phyloP scores from a whole-genome alignment of 306 rosid genomes.

The Parietaria judaica region DNA sequence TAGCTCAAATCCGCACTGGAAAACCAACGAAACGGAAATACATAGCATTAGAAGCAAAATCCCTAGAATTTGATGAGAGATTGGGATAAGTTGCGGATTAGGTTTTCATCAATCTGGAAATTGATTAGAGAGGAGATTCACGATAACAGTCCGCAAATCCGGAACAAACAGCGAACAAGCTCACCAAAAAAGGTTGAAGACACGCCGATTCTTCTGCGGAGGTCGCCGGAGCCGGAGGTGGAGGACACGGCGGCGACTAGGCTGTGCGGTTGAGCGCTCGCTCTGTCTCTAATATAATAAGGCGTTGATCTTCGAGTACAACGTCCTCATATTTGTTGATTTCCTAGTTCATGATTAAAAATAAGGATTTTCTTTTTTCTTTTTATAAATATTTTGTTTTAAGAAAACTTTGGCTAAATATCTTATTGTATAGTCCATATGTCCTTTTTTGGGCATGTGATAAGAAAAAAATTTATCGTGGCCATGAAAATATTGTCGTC shows the following conservation, averaged over 20 bases:
- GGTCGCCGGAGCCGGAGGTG: background rate
- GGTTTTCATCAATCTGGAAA: conserved; percentile 2
- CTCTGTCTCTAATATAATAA: too few species aligned
- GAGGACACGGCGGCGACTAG: background rate
- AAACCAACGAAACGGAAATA: background rate
- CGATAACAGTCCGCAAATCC: background rate
- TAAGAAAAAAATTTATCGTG: too few species aligned
- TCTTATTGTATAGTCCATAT: too few species aligned
- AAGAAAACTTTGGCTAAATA: too few species aligned
- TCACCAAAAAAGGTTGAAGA: background rate
- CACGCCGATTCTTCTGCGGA: background rate
- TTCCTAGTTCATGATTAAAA: too few species aligned
- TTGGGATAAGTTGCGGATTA: background rate
- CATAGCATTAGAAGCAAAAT: background rate
- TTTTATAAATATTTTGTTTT: too few species aligned
- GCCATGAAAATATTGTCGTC: too few species aligned
- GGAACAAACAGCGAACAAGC: background rate
- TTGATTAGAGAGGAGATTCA: background rate
- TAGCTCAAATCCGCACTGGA: background rate
- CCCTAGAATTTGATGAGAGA: background rate
- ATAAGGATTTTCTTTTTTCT: too few species aligned
- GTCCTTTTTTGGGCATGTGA: too few species aligned
- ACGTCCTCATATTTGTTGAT: background rate
- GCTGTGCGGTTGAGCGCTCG: too few species aligned
- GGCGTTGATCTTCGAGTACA: conserved; percentile 10